Conservation (phyloP, 2,329 filamentous ascomycete genomes). For the Fusarium sarcochroum region DNA sequence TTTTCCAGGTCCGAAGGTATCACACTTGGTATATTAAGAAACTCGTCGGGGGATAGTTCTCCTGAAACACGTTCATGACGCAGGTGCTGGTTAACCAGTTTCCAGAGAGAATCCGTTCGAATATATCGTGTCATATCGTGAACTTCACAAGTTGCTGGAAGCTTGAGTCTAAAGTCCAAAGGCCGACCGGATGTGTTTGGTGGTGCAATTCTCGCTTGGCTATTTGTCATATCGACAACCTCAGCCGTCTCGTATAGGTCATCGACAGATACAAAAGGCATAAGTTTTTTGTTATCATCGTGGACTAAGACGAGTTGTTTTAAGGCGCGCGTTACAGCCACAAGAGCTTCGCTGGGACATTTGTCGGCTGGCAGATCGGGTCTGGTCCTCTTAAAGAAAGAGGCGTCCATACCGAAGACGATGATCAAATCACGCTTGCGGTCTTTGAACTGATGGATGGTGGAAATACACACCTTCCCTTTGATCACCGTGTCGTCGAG, state of each 20-base stretch:
- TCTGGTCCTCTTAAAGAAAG: constrained; percentile 45
- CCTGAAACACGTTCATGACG: constrained; percentile 19
- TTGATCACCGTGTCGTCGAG: constrained; percentile 45
- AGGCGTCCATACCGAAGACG: constrained; percentile 45
- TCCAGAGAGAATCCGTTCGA: constrained; percentile 40
- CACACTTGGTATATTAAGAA: constrained; percentile 38
- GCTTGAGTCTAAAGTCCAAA: constrained; percentile 26
- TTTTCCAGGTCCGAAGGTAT: constrained; percentile 28
- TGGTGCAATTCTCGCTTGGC: background rate
- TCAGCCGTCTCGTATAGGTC: constrained; percentile 36
- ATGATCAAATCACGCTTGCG: constrained; percentile 51
- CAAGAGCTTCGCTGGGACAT: constrained; percentile 50
- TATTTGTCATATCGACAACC: constrained; percentile 12
- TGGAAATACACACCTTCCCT: constrained; percentile 51
- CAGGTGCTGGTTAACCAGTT: constrained; percentile 34
- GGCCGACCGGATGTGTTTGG: constrained; percentile 20
- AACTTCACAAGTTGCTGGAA: constrained; percentile 23
- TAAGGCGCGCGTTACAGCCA: constrained; percentile 49
- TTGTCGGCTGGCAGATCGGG: constrained; percentile 48
- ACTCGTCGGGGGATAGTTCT: constrained; percentile 5
- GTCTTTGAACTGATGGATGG: constrained; percentile 54
- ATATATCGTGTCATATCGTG: constrained; percentile 46
- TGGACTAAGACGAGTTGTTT: constrained; percentile 51
- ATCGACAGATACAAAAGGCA: constrained; percentile 46
- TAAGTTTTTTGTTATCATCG: constrained; percentile 18